Percentiles rank a stretch among this genome's conserved stretches.
phyloP scores from a whole-genome alignment of 2,329 filamentous ascomycete genomes.

The Trichoderma pleuroti region DNA sequence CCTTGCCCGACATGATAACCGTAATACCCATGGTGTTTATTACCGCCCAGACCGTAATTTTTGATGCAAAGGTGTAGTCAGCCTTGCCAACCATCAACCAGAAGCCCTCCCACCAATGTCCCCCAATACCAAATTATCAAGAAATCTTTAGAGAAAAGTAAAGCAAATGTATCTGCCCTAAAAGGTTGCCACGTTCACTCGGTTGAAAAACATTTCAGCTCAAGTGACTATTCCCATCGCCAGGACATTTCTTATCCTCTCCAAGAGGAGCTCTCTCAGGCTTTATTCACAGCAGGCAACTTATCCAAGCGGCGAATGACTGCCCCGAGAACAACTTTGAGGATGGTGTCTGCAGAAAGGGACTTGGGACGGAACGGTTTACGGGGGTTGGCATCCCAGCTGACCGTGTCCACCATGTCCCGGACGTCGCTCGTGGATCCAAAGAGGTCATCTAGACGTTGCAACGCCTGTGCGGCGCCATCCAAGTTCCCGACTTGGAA shows the following conservation, averaged over 20 bases:
- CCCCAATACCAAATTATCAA: not conserved
- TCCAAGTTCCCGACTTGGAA: constrained; percentile 83
- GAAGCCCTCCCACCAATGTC: not conserved
- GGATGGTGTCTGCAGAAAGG: constrained; percentile 66
- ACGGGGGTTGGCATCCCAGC: constrained; percentile 57
- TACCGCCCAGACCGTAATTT: not conserved
- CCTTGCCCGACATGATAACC: not conserved
- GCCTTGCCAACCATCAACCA: not conserved
- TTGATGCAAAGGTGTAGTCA: not conserved
- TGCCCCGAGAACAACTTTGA: constrained; percentile 79
- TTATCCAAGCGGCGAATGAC: constrained; percentile 53
- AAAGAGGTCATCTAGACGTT: constrained; percentile 70
- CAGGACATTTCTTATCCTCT: not conserved
- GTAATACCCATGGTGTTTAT: not conserved
- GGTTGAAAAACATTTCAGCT: not conserved
- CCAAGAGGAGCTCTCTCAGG: not conserved
- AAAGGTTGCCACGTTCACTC: not conserved
- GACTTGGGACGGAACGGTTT: constrained; percentile 26
- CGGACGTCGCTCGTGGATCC: constrained; percentile 53
- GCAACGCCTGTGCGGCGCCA: constrained; percentile 61
- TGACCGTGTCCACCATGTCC: constrained; percentile 90
- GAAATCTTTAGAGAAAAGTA: not conserved
- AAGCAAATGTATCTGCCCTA: not conserved
- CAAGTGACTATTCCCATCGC: not conserved
- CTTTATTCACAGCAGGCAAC: not conserved